phyloP scores from a whole-genome alignment of 2,329 filamentous ascomycete genomes.

The Hirsutella thompsonii region DNA sequence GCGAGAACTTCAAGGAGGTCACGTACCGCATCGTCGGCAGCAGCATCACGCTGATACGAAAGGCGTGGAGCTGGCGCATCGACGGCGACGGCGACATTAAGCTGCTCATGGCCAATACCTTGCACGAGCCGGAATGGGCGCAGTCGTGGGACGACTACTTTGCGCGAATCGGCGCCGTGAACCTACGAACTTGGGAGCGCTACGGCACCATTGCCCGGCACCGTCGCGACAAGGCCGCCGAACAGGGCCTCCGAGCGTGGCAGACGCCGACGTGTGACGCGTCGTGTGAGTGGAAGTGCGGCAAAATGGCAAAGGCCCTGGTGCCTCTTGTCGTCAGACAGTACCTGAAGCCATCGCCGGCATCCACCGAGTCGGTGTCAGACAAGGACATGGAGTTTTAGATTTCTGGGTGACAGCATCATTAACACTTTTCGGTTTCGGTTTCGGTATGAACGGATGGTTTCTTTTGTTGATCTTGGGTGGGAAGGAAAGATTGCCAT shows the following conservation, averaged over 20 bases:
- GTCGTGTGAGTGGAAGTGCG: constrained; percentile 7
- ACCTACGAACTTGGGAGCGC: constrained; percentile 12
- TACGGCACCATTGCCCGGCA: constrained; percentile 12
- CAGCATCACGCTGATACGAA: constrained; percentile 6
- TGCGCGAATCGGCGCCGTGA: constrained; percentile 5
- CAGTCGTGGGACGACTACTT: constrained; percentile 12
- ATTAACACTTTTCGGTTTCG: too few relatives aligned
- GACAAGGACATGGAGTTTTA: too few relatives aligned
- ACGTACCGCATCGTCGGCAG: constrained; percentile 8
- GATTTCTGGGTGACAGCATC: too few relatives aligned
- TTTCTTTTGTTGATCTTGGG: too few relatives aligned
- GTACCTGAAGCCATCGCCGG: neutral
- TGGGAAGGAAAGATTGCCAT: too few relatives aligned
- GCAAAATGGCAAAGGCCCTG: neutral
- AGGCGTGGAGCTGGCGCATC: constrained; percentile 7
- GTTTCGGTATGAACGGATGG: too few relatives aligned
- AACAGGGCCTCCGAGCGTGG: constrained; percentile 3
- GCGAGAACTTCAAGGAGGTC: constrained; percentile 1
- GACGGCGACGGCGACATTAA: constrained; percentile 6
- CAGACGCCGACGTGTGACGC: constrained; percentile 2
- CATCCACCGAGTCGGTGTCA: neutral
- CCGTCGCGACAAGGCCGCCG: constrained; percentile 6
- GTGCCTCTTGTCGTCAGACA: constrained; percentile 1
- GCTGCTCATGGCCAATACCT: constrained; percentile 9
- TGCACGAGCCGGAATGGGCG: constrained; percentile 10